Conservation (phyloP, 2,329 filamentous ascomycete species). For the Alternaria rosae region DNA sequence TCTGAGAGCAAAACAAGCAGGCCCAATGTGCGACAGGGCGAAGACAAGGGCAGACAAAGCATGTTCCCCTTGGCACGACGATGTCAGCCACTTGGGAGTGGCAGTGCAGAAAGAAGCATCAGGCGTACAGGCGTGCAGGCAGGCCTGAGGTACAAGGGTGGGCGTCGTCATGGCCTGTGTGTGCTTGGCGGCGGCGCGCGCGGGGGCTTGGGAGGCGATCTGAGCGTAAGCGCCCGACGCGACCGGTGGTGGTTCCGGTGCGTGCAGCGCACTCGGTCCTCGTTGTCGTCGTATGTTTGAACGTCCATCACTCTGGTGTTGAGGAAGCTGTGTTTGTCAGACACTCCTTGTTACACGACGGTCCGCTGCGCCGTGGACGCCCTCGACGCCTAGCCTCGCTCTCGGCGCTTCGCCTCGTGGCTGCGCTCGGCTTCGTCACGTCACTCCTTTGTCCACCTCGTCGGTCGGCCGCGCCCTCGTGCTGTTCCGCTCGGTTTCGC, state of each 20-base stretch:
- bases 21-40: too few species aligned
- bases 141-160: neutral
- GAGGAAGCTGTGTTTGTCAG: neutral
- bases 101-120: constrained; percentile 2
- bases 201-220: constrained; percentile 12
- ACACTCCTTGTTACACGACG: too few species aligned
- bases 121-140: too few species aligned
- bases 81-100: neutral
- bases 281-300: neutral
- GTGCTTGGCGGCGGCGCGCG: constrained; percentile 4
- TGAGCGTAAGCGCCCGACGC: constrained; percentile 25
- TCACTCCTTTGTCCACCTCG: constrained; percentile 45
- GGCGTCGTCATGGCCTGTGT: constrained; percentile 8
- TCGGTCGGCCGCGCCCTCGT: constrained; percentile 1
- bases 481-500: neutral
- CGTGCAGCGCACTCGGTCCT: constrained; percentile 1
- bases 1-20: neutral
- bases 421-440: constrained; percentile 21
- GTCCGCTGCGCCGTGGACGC: too few species aligned
- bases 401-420: constrained; percentile 12
- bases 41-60: too few species aligned
- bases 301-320: neutral
- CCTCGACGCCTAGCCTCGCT: neutral
- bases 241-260: constrained; percentile 15
- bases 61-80: too few species aligned